A percentile compares a stretch with the other conserved stretches of the same genome.
Evolutionary conservation across 306 rosid species (phyloP).

Genomic region (Canavalia gladiata): DNA sequence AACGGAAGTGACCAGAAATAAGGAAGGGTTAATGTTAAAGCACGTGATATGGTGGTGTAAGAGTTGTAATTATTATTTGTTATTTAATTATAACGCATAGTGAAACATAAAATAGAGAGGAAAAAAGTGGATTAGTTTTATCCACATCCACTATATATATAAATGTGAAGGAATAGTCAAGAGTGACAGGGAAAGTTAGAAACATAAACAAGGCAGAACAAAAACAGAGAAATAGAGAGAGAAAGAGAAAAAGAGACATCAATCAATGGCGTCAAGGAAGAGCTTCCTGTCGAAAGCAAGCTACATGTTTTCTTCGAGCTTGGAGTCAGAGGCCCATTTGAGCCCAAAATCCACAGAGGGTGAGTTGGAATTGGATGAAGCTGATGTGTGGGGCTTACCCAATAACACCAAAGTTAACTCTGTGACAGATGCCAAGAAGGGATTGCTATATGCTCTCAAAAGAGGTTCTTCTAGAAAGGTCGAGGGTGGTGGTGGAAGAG

Average conservation of each 20-base stretch:
- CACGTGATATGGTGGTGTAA: slow-evolving; percentile 28
- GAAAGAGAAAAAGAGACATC: slow-evolving; percentile 9
- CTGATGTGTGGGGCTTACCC: slow-evolving; percentile 61
- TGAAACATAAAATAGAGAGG: background rate
- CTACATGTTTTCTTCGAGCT: slow-evolving; percentile 57
- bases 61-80: background rate
- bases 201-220: background rate
- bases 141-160: slow-evolving; percentile 41
- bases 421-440: slow-evolving; percentile 34
- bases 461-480: slow-evolving; percentile 44
- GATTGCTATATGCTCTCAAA: slow-evolving; percentile 47
- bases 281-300: slow-evolving; percentile 55
- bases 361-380: slow-evolving; percentile 67
- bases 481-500: background rate
- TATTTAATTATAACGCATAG: slow-evolving; percentile 31
- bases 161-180: slow-evolving; percentile 10
- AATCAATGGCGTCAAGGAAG: slow-evolving; percentile 79
- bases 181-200: background rate
- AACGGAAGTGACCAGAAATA: background rate
- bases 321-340: slow-evolving; percentile 40
- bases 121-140: slow-evolving; percentile 39
- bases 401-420: background rate
- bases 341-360: slow-evolving; percentile 31
- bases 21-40: slow-evolving; percentile 21
- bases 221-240: background rate